phyloP scores from a whole-genome alignment of 2,329 filamentous ascomycete species.

The Pseudocercospora cruenta region DNA sequence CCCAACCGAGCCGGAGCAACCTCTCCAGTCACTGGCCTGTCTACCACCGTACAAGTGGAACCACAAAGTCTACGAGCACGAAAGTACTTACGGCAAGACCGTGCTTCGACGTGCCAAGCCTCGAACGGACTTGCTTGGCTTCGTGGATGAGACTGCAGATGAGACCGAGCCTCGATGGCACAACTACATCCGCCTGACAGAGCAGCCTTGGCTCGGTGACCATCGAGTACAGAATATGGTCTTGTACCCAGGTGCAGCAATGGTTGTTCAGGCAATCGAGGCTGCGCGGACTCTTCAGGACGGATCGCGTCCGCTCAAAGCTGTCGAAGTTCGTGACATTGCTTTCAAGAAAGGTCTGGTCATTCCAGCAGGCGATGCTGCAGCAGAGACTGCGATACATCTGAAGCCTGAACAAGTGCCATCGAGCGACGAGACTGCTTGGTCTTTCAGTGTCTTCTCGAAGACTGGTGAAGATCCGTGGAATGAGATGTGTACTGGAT shows the following conservation, averaged over 20 bases:
- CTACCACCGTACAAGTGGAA: conserved; percentile 17
- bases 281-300: conserved; percentile 18
- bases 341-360: conserved; percentile 13
- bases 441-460: conserved; percentile 11
- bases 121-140: conserved; percentile 38
- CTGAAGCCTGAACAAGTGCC: conserved; percentile 1
- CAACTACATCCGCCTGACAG: conserved; percentile 27
- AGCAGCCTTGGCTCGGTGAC: conserved; percentile 33
- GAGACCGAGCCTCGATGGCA: conserved; percentile 27
- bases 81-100: conserved; percentile 11
- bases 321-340: conserved; percentile 52
- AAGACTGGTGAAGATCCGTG: conserved; percentile 12
- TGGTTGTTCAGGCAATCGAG: conserved; percentile 27
- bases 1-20: background rate
- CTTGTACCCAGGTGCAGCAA: conserved; percentile 24
- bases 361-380: conserved; percentile 10
- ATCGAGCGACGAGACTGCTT: background rate
- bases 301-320: conserved; percentile 29
- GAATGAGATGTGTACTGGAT: conserved; percentile 9
- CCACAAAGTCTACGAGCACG: conserved; percentile 23
- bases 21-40: background rate
- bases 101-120: conserved; percentile 22
- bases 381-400: conserved; percentile 6
- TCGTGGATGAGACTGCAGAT: conserved; percentile 11
- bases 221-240: conserved; percentile 23